These are phyloP conservation scores for Incumbomyces delicatus DNA, from an alignment of 2,329 filamentous ascomycete genomes.

Conservation along the genomic window DNA sequence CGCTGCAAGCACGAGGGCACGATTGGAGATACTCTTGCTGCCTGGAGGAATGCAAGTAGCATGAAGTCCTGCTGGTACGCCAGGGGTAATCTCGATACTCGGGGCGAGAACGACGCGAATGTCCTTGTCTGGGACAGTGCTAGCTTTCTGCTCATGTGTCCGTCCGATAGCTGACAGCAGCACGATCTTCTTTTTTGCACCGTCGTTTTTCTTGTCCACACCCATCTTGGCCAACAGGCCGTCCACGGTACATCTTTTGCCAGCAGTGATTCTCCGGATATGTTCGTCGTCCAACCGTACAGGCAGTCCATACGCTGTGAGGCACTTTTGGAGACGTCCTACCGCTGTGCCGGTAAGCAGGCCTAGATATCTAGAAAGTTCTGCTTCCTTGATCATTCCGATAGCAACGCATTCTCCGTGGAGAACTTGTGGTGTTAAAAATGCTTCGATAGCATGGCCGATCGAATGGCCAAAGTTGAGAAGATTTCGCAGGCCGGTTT, in stretches of 20 bases:
- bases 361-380: conserved; percentile 80
- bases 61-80: conserved; percentile 54
- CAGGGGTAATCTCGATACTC: conserved; percentile 62
- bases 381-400: conserved; percentile 96
- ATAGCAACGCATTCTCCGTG: conserved; percentile 95
- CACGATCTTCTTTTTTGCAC: conserved; percentile 89
- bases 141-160: conserved; percentile 79
- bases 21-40: conserved; percentile 96
- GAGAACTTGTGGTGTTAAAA: conserved; percentile 86
- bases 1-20: conserved; percentile 85
- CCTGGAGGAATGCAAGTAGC: conserved; percentile 80
- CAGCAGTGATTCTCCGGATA: conserved; percentile 70
- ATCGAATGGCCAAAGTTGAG: conserved; percentile 98
- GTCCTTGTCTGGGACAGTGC: conserved; percentile 73
- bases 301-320: conserved; percentile 85
- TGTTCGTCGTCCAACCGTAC: conserved; percentile 75
- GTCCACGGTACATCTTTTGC: conserved; percentile 80
- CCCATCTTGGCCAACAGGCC: conserved; percentile 85
- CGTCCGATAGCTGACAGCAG: conserved; percentile 82
- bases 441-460: conserved; percentile 90
- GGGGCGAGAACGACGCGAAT: conserved; percentile 78
- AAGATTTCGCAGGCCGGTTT: conserved; percentile 85
- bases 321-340: conserved; percentile 80
- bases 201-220: conserved; percentile 97
- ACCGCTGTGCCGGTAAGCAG: conserved; percentile 78